Base-by-base conservation (phyloP, 495 filamentous ascomycete genomes). In the Paragyromitra xinjiangensis region DNA sequence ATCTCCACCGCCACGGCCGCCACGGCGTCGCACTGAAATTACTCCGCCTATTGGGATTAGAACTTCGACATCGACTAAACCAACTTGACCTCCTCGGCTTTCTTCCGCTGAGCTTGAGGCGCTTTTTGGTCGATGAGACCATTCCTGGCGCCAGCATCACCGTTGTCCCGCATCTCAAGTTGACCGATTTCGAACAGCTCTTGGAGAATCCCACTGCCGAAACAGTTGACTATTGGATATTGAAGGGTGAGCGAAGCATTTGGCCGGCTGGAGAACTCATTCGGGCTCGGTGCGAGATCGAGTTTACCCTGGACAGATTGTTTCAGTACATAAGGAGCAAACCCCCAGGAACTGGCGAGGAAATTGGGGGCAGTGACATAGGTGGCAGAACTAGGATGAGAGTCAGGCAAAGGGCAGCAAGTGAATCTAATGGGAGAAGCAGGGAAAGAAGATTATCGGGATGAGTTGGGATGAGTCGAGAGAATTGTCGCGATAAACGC, bases 251-350 rank as follows among this genome's bases (percentile, higher is more conserved):
- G 84, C 84, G 91, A 50, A 93, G 92, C 67, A 93, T 97, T 0
- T 98, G 95, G 95, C 95, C 95, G 3, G 93, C 93, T n/a, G 88
- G 97, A 56, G 89, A 89, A 37, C 93, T 94, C 14, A 84, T 98
- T 67, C 91, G 90, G 79, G 89, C 97, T 6, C 85, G 95, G n/a
- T 94, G 93, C 81, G 92, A 90, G 22, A 87, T 98, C 14, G 95
- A 98, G 83, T 90, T 93, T 61, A 93, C 95, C 81, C 84, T 98
- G 22, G 94, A 97, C 82, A 84, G 90, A 61, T 90, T 91, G 0
- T 97, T 96, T 84, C 93, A 96, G 83, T 84, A 90, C 70, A 92
- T 94, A 0, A 83, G 94, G 70, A 85, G 92, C 53, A 78, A 72
- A 40, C 77, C 75, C 9, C 61, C 24, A 4, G 75, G 37, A 81